A percentile compares a stretch with the other conserved stretches of the same genome.
Conservation (phyloP, 1,139 yeast species). For the Hemisphaericaspora xylofermentans region DNA sequence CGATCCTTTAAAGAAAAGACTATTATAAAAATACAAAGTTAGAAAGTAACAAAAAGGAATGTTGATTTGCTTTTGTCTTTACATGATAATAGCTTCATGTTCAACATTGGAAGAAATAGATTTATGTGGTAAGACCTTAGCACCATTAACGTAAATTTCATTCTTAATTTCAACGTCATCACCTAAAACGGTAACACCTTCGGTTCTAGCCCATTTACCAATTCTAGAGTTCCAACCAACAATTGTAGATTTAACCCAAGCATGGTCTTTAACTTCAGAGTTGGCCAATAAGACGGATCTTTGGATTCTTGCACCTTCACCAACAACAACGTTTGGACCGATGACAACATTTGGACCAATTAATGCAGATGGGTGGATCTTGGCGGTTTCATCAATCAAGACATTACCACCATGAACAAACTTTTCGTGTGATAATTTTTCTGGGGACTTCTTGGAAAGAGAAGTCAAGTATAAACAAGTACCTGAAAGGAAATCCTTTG, state of each 20-base stretch:
- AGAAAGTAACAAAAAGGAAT: neutral
- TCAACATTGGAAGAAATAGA: conserved; percentile 95
- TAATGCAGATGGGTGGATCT: conserved; percentile 87
- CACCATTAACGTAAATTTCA: conserved; percentile 98
- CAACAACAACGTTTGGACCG: conserved; percentile 95
- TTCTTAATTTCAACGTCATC: conserved; percentile 98
- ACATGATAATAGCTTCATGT: conserved; percentile 97
- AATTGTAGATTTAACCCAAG: conserved; percentile 96
- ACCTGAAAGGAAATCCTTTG: conserved; percentile 98
- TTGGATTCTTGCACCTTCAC: conserved; percentile 98
- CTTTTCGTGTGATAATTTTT: conserved; percentile 62
- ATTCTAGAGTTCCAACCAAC: conserved; percentile 99
- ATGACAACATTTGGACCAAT: conserved; percentile 98
- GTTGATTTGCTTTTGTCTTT: conserved; percentile 10
- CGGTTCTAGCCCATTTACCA: conserved; percentile 99
- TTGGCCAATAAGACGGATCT: conserved; percentile 91
- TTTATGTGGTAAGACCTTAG: conserved; percentile 98
- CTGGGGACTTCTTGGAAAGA: conserved; percentile 76
- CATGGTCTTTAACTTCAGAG: conserved; percentile 93
- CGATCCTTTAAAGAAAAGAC: neutral
- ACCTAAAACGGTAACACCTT: conserved; percentile 96
- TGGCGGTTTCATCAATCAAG: conserved; percentile 91
- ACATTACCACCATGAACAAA: conserved; percentile 92
- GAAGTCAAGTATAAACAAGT: conserved; percentile 90
- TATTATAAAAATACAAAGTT: conserved; percentile 5